These are phyloP conservation scores for Coemansia sp. DNA, from an alignment of 192 early-diverging fungal species.

Conservation along the genomic window DNA sequence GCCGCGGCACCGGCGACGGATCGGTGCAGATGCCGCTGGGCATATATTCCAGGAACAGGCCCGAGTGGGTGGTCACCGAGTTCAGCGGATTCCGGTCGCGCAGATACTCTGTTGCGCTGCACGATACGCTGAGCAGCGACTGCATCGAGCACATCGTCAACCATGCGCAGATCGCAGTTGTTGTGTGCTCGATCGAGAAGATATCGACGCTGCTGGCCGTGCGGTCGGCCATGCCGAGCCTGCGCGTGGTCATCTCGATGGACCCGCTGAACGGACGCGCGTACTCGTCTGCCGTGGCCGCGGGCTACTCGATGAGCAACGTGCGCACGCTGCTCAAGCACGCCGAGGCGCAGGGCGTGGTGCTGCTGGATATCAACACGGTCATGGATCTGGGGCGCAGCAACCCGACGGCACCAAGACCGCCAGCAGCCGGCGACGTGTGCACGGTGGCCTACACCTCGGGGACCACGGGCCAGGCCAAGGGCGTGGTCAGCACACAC, in stretches of 20 bases:
- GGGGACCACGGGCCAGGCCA: slow-evolving; percentile 76
- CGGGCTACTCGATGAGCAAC: slow-evolving; percentile 11
- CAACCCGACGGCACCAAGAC: slow-evolving; percentile 53
- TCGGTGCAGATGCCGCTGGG: slow-evolving; percentile 51
- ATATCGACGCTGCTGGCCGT: slow-evolving; percentile 57
- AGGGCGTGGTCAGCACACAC: slow-evolving; percentile 70
- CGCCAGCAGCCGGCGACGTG: slow-evolving; percentile 63
- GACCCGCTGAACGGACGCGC: slow-evolving; percentile 52
- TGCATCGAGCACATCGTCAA: slow-evolving; percentile 76
- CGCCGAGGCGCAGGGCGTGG: slow-evolving; percentile 60
- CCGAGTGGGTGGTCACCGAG: slow-evolving; percentile 71
- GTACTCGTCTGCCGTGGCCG: slow-evolving; percentile 4
- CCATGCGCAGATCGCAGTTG: slow-evolving; percentile 64
- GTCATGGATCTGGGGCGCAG: slow-evolving; percentile 59
- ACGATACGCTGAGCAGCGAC: slow-evolving; percentile 83
- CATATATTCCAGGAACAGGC: slow-evolving; percentile 69
- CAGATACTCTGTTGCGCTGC: slow-evolving; percentile 68
- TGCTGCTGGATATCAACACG: slow-evolving; percentile 55
- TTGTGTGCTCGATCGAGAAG: slow-evolving; percentile 62
- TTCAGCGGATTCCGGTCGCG: slow-evolving; percentile 60
- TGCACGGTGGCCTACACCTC: slow-evolving; percentile 76
- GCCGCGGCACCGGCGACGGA: slow-evolving; percentile 10
- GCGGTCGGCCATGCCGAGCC: slow-evolving; percentile 51
- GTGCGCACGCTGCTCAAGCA: slow-evolving; percentile 34
- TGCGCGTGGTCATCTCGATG: slow-evolving; percentile 73